These are phyloP conservation scores for Ascochyta viciae-villosae DNA, from an alignment of 2,329 filamentous ascomycete genomes.

Conservation along the genomic window DNA sequence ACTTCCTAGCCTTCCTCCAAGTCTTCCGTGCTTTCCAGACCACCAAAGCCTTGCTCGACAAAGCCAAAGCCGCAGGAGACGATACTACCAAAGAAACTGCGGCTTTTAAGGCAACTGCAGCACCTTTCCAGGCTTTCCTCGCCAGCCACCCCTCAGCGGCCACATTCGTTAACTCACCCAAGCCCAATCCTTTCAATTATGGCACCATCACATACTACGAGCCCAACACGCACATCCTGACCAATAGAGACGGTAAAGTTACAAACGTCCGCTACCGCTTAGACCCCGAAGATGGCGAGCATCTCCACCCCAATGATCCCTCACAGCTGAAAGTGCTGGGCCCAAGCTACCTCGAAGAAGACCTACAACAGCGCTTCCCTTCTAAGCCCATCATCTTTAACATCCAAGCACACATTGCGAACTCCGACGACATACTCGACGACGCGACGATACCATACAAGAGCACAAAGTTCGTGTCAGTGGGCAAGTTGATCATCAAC, in stretches of 20 bases:
- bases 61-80: conserved; percentile 6
- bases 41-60: conserved; percentile 10
- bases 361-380: conserved; percentile 10
- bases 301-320: conserved; percentile 8
- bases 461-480: conserved; percentile 11
- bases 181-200: conserved; percentile 90
- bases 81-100: conserved; percentile 6
- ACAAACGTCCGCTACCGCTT: conserved; percentile 16
- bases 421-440: conserved; percentile 12
- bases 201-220: conserved; percentile 40
- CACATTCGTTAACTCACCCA: conserved; percentile 83
- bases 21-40: conserved; percentile 16
- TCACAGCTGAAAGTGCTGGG: conserved; percentile 2
- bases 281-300: conserved; percentile 14
- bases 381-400: conserved; percentile 14
- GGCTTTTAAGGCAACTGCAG: conserved; percentile 64
- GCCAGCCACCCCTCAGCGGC: conserved; percentile 86
- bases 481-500: conserved; percentile 9
- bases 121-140: conserved; percentile 82
- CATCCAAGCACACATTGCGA: conserved; percentile 15
- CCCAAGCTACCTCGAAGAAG: conserved; percentile 12
- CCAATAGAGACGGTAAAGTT: conserved; percentile 6
- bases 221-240: conserved; percentile 18
- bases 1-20: conserved; percentile 15
- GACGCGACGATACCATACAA: conserved; percentile 16